A percentile compares a stretch with the other conserved stretches of the same genome.
These are phyloP conservation scores for Moringa oleifera DNA, from an alignment of 345 rosid species.

Conservation along the genomic window DNA sequence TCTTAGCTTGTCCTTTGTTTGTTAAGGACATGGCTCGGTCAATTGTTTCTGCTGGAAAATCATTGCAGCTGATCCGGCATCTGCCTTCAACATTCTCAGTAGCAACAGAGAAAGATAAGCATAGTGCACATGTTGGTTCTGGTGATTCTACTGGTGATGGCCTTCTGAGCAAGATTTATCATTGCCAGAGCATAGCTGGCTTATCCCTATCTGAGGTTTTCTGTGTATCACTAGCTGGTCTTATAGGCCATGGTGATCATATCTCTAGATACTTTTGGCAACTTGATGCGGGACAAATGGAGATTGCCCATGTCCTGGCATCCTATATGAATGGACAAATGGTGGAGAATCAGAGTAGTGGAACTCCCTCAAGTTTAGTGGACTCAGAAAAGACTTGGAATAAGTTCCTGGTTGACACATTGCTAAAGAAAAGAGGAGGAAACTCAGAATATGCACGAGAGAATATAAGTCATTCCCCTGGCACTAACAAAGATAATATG, in stretches of 20 bases:
- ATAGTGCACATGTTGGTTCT: conserved; percentile 24
- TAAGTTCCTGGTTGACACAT: conserved; percentile 44
- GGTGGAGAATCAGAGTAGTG: conserved; percentile 24
- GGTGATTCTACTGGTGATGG: conserved; percentile 22
- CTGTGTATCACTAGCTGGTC: conserved; percentile 70
- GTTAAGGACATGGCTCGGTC: conserved; percentile 69
- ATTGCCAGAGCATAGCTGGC: conserved; percentile 36
- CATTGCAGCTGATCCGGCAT: conserved; percentile 80
- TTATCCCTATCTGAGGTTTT: conserved; percentile 76
- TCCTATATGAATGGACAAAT: conserved; percentile 21
- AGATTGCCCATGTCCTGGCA: conserved; percentile 31
- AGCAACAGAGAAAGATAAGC: conserved; percentile 28
- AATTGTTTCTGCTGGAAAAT: conserved; percentile 94
- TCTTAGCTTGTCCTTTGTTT: conserved; percentile 64
- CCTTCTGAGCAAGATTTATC: conserved; percentile 14
- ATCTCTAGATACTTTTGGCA: conserved; percentile 48
- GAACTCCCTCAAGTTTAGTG: conserved; percentile 27
- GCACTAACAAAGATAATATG: conserved; percentile 17
- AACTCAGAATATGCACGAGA: conserved; percentile 27
- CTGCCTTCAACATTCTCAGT: conserved; percentile 38
- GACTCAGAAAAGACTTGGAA: conserved; percentile 54
- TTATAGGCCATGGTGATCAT: conserved; percentile 75
- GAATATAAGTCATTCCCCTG: conserved; percentile 22
- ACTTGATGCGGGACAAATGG: conserved; percentile 32
- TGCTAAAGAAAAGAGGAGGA: conserved; percentile 35